Base-by-base conservation (phyloP, 2,329 filamentous ascomycete genomes). In the Hirsutella thompsonii region DNA sequence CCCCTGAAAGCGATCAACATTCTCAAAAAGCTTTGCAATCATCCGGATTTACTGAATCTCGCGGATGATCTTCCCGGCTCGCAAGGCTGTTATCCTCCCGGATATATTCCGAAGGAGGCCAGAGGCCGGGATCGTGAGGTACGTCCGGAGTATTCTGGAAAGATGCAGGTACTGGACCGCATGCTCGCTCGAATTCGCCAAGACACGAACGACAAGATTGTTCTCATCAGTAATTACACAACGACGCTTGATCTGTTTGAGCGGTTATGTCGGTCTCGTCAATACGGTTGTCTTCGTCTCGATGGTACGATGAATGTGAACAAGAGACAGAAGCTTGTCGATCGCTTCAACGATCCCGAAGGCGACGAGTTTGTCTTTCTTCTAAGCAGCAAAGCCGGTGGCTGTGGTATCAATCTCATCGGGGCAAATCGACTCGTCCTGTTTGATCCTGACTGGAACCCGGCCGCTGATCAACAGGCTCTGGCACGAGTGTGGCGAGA, bases 181-280 rank as follows among this genome's bases (percentile, higher is more conserved):
- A 98, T 98, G 93, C 76, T 98, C 38, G 87, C 89, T 28, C 83
- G 90, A 21, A 98, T 98, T 51, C 85, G 87, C 14, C 81, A 89
- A 52, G 90, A 96, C 54, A 96, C 92, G 1, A 95, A 94, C 53
- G 92, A 98, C 72, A 98, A 98, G 63, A 98, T 98, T 53, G 92
- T 98, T 11, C 76, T 98, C 43, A 98, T 98, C 61, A 94, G 87
- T 61, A 98, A 98, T 57, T 98, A 96, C 63, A 98, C 92, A 0
- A 84, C 92, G 52, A 98, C 92, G 0, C 74, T 98, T 4, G 92
- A 98, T 59, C 72, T 98, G 3, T 96, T 98, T 55, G 89, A 94
- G 51, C 81, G 79, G 46, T 74, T 98, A 8, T 98, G 92, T 57
- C 85, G 90, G 34, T 74, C 78, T 42, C 83, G 88, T 14, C 75